Base-by-base conservation (phyloP, 139 green algal species). In the Haematococcus sp. region DNA sequence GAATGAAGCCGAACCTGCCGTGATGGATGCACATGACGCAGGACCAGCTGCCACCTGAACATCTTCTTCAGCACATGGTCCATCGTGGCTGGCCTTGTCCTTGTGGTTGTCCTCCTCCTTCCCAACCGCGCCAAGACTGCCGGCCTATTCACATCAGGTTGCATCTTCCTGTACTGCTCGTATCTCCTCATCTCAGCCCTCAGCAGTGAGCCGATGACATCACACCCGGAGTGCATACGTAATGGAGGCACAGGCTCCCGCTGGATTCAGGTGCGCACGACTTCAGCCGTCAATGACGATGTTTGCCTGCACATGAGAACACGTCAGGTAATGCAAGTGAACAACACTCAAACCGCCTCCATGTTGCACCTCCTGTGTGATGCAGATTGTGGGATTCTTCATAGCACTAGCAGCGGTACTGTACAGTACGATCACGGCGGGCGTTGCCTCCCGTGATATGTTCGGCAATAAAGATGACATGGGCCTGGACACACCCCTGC, bases 31-130 rank as follows among this genome's bases (percentile, higher is more conserved):
- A n/a, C n/a, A n/a, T n/a, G n/a, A n/a, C n/a, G 54, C 52, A 74
- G 54, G 25, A 51, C 68, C 22, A 34, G 30, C 52, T 95, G 90
- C 77, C 74, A 70, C n/a, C 76, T 92, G 19, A 97, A 97, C 71
- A 88, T 95, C 59, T 92, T 91, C 63, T 94, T 95, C 74, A 92
- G 93, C 74, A 94, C 92, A 0, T 91, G 78, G 67, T 89, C 85
- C 22, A 55, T 97, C 3, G 63, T 94, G 3, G 54, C 92, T 34
- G 90, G 83, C 22, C 20, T 95, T 1, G 49, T 73, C 2, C 87
- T 91, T 59, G 69, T 80, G 44, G 84, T 35, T 3, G 32, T 87
- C 23, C 73, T 96, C 20, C 91, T 87, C 27, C 51, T 97, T 1
- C 86, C 87, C 3, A 80, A 84, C 15, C 78, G 86, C 2, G 60